Evolutionary conservation across 805 yeast species (phyloP).

Genomic region (Starmerella floricola): DNA sequence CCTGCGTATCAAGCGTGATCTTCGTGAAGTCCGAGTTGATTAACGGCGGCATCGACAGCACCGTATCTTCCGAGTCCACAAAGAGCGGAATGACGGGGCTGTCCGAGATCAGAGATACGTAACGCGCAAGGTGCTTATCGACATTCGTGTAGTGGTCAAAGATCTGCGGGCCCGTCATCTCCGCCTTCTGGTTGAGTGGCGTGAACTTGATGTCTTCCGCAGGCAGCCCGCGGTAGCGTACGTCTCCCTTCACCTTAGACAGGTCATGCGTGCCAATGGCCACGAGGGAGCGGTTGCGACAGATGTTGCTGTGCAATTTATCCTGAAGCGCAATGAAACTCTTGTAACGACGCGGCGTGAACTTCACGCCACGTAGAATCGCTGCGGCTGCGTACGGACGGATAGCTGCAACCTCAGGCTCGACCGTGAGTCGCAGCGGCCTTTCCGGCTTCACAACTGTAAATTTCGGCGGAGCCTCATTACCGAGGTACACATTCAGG

Average conservation of each 20-base stretch:
- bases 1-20: slow-evolving; percentile 69
- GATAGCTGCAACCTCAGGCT: slow-evolving; percentile 55
- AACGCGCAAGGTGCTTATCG: slow-evolving; percentile 82
- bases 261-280: slow-evolving; percentile 98
- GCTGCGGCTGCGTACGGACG: slow-evolving; percentile 96
- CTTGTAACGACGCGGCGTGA: slow-evolving; percentile 76
- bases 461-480: slow-evolving; percentile 50
- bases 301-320: slow-evolving; percentile 84
- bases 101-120: slow-evolving; percentile 73
- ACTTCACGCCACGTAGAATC: slow-evolving; percentile 69
- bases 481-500: slow-evolving; percentile 77
- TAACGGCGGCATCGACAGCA: slow-evolving; percentile 92
- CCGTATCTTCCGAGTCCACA: slow-evolving; percentile 59
- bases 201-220: slow-evolving; percentile 59
- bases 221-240: slow-evolving; percentile 72
- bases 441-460: slow-evolving; percentile 52
- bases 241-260: slow-evolving; percentile 67
- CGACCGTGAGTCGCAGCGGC: slow-evolving; percentile 51
- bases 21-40: slow-evolving; percentile 88
- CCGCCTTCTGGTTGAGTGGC: slow-evolving; percentile 34
- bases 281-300: slow-evolving; percentile 94
- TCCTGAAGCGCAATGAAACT: slow-evolving; percentile 95
- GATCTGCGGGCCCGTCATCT: slow-evolving; percentile 61
- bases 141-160: slow-evolving; percentile 75
- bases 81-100: slow-evolving; percentile 87